These are phyloP conservation scores for Cucumis melo DNA, from an alignment of 306 rosid species.

Conservation along the genomic window DNA sequence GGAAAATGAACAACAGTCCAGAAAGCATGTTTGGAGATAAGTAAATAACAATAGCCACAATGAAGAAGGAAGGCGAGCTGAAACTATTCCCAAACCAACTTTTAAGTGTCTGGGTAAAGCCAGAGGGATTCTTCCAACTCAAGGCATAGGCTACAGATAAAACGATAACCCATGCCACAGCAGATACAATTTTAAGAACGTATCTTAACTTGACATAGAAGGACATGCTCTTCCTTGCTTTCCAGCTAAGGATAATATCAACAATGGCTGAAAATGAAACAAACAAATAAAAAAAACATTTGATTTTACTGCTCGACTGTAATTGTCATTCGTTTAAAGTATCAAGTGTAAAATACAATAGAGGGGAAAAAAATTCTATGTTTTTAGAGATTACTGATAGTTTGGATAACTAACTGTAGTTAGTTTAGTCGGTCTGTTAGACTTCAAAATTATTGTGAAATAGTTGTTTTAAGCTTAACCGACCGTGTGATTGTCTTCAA, in stretches of 20 bases:
- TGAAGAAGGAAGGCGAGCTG: slow-evolving; percentile 81
- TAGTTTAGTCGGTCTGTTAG: background rate
- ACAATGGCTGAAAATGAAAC: slow-evolving; percentile 45
- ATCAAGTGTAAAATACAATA: background rate
- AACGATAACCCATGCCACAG: slow-evolving; percentile 80
- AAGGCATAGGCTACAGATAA: slow-evolving; percentile 82
- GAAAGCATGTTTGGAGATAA: slow-evolving; percentile 84
- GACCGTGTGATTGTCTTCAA: background rate
- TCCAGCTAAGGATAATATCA: slow-evolving; percentile 80
- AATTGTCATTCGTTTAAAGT: background rate
- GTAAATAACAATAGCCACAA: slow-evolving; percentile 69
- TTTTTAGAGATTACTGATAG: background rate
- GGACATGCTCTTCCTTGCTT: slow-evolving; percentile 78
- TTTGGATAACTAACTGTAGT: background rate
- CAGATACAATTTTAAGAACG: slow-evolving; percentile 46
- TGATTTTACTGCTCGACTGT: background rate
- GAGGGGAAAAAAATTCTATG: background rate
- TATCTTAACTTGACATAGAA: slow-evolving; percentile 66
- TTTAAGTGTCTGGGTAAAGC: slow-evolving; percentile 73
- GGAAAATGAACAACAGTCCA: slow-evolving; percentile 61
- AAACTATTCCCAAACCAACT: slow-evolving; percentile 82
- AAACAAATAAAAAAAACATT: background rate
- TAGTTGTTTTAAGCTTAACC: background rate
- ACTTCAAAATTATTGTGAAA: background rate
- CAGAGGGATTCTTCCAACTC: slow-evolving; percentile 74